phyloP scores from a whole-genome alignment of 2,329 filamentous ascomycete species.

The Juglanconis sp. region DNA sequence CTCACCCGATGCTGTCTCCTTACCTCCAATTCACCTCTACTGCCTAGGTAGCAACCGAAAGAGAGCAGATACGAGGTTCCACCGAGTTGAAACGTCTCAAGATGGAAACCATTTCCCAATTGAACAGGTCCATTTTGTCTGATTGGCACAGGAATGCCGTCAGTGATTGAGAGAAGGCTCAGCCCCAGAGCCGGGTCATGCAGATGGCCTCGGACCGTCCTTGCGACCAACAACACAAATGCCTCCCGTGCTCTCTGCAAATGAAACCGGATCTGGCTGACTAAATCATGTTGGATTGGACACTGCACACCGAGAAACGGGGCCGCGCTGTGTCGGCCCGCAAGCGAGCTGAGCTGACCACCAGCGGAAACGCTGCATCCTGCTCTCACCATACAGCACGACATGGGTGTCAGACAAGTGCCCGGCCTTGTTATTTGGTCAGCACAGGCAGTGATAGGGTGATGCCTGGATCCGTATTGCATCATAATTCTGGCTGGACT shows the following conservation, averaged over 20 bases:
- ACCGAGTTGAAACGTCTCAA: constrained; percentile 9
- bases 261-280: neutral
- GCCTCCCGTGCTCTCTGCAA: constrained; percentile 3
- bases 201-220: neutral
- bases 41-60: too few species aligned
- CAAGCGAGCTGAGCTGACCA: constrained; percentile 1
- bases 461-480: constrained; percentile 10
- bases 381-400: neutral
- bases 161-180: neutral
- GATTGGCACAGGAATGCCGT: constrained; percentile 1
- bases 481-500: neutral
- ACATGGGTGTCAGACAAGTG: neutral
- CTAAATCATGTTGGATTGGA: neutral
- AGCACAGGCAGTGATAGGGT: constrained; percentile 3
- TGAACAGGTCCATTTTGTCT: neutral
- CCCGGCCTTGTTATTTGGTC: neutral
- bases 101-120: neutral
- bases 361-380: neutral
- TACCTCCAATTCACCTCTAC: too few species aligned
- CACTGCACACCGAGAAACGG: neutral
- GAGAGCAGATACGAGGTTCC: neutral
- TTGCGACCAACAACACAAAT: constrained; percentile 5
- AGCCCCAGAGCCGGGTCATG: constrained; percentile 4
- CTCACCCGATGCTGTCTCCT: too few species aligned
- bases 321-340: constrained; percentile 1